Evolutionary conservation across 129 eudicot genomes (phyloP).

Genomic region (Pseudognaphalium luteoalbum): DNA sequence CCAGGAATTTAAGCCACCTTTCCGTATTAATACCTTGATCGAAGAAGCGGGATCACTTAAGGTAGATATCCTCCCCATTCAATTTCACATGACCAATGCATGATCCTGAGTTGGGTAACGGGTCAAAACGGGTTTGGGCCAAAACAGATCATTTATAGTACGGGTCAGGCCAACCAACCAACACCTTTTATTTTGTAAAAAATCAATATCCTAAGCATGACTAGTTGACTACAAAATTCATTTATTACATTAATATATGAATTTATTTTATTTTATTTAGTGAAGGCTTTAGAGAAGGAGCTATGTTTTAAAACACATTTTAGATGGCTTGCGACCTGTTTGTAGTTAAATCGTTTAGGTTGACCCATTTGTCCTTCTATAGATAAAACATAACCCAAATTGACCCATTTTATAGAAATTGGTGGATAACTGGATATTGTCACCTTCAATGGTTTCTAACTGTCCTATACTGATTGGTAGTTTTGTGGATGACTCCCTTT

Average conservation of each 20-base stretch:
- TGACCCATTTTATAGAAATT: background rate
- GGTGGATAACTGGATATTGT: background rate
- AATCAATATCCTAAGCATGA: background rate
- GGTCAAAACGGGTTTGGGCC: background rate
- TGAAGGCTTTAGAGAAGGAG: background rate
- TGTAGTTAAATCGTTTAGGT: background rate
- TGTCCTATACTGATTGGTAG: slow-evolving; percentile 17
- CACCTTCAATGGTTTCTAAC: slow-evolving; percentile 5
- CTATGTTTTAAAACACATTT: background rate
- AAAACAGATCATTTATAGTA: background rate
- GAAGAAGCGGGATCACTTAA: slow-evolving; percentile 90
- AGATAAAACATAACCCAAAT: slow-evolving; percentile 5
- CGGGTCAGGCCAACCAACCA: background rate
- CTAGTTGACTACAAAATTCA: background rate
- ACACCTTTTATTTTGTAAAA: background rate
- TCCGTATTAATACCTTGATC: slow-evolving; percentile 64
- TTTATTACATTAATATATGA: no score
- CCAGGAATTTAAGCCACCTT: slow-evolving; percentile 96
- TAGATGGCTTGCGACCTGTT: background rate
- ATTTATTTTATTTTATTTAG: background rate
- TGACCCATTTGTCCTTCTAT: background rate
- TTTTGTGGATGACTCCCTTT: slow-evolving; percentile 3
- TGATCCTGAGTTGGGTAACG: slow-evolving; percentile 36
- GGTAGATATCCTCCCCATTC: slow-evolving; percentile 37
- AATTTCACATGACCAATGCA: background rate